Base-by-base conservation (phyloP, 2,329 filamentous ascomycete genomes). In the Truncatella angustata region DNA sequence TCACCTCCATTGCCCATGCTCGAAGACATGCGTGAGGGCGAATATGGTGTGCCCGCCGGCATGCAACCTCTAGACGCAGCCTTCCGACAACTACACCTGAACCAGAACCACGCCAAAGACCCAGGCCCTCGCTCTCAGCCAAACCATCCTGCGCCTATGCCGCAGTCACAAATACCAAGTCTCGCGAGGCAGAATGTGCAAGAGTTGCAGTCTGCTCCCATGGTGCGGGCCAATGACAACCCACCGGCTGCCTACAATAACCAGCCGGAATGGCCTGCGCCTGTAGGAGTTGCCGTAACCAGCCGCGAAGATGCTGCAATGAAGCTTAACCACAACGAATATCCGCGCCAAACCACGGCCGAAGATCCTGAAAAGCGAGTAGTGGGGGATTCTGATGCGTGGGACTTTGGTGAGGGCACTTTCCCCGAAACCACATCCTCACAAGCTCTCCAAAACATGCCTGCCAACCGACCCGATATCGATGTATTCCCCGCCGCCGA, bases 361-460 rank as follows among this genome's bases (percentile, higher is more conserved):
- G 73, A 76, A 34, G 60, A 72, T 14, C 63, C 71, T 21, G 76
- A 83, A 49, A 80, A 85, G 63, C 69, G 69, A 21, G 62, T 64
- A 1, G 63, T 69, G 6, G 72, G 77, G 4, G 85, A 88, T 53
- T 66, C 79, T 1, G 92, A 96, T 63, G 90, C 82, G 7, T 99
- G 94, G 94, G 92, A 95, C 63, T 99, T 99, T 60, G 90, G 93
- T 50, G 91, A 97, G 53, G 79, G 84, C 7, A 75, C 79, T n/a
- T 82, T 85, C 49, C 72, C 81, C 0, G 87, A 89, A 36, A 72
- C 81, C 11, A 65, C 68, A 39, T 67, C 73, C 26, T 60, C 67
- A 4, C 76, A 80, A 42, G 70, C 66, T 23, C 64, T 58, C 2
- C 73, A 77, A 47, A 78, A 79, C 50, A 67, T 77, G 10, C 71